These are phyloP conservation scores for Phytophthora pinifolia DNA, from an alignment of 352 stramenopile genomes.

Conservation along the genomic window DNA sequence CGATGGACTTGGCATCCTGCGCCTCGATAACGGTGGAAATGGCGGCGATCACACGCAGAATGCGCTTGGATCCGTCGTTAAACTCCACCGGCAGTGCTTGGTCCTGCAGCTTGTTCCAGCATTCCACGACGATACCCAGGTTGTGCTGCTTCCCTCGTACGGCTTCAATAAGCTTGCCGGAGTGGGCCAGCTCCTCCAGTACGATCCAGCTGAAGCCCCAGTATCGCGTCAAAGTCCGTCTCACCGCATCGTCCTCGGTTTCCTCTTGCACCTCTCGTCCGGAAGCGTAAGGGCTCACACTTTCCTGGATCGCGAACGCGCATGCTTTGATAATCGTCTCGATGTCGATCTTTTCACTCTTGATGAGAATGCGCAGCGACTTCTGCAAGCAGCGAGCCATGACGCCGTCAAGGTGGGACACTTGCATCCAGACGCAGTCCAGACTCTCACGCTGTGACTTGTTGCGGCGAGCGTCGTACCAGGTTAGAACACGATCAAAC, in stretches of 20 bases:
- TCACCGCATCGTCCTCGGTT: constrained; percentile 35
- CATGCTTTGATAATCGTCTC: constrained; percentile 57
- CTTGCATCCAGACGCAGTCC: constrained; percentile 59
- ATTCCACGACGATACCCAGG: constrained; percentile 69
- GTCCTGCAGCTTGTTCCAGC: constrained; percentile 79
- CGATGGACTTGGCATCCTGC: constrained; percentile 73
- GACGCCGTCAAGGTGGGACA: constrained; percentile 73
- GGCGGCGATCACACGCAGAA: constrained; percentile 79
- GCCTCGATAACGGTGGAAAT: constrained; percentile 74
- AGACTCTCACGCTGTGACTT: constrained; percentile 26
- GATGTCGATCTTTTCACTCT: constrained; percentile 58
- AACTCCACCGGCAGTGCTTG: constrained; percentile 64
- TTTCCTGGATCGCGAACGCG: constrained; percentile 66
- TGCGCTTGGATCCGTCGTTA: constrained; percentile 77
- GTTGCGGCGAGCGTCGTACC: constrained; percentile 50
- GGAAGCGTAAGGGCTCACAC: constrained; percentile 36
- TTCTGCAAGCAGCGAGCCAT: constrained; percentile 80
- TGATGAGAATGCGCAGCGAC: constrained; percentile 65
- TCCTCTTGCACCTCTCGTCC: constrained; percentile 33
- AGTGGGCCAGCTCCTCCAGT: constrained; percentile 74
- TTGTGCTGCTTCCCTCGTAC: constrained; percentile 60
- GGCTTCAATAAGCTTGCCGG: constrained; percentile 56
- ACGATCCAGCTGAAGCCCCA: constrained; percentile 87
- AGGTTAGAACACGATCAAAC: constrained; percentile 65
- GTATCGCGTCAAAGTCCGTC: constrained; percentile 42